Evolutionary conservation across 2,329 filamentous ascomycete species (phyloP), one percentile per base, ranked within the genome.

Genomic region (Dactylellina leptospora): DNA sequence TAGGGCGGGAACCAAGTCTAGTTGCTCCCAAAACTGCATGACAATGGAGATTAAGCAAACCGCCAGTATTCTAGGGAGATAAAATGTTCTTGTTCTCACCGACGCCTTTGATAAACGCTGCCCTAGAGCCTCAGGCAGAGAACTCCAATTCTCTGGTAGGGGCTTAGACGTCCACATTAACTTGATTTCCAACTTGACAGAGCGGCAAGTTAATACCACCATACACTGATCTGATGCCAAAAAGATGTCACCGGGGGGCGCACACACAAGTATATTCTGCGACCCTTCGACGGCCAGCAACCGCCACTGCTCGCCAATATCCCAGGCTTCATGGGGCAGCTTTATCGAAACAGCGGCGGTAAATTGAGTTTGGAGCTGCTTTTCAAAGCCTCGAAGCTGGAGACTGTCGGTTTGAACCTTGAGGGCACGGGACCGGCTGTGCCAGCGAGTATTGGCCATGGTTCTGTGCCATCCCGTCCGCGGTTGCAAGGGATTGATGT

Each of bases 311-410:
- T 54, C 20, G 16, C 20, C 30, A 9, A 30, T 25, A 4, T 28
- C 30, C 68, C 68, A 72, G n/a, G 11, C 25, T 16, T 28, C 33
- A 36, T 64, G 68, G 16, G 68, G 68, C 22, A 72, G 11, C 22
- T 48, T 59, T 22, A 60, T 16, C n/a, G 20, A 48, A 18, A 72
- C 51, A 28, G 59, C 38, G 18, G 68, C 68, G 2, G 54, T 60
- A 51, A 72, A 72, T 27, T 72, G 23, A 58, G 64, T 27, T 27
- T 50, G 59, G n/a, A 72, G 59, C 47, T 72, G 58, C 2, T 48
- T 54, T 25, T 72, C 36, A 4, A 58, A 23, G 36, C 47, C 36
- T 42, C 47, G 58, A 30, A 71, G 56, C 50, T 40, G 56, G 42
- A 56, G 23, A 18, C 58, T 62, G 58, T 62, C 51, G 13, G 58